A percentile compares a stretch with the other conserved stretches of the same genome.
Conservation (phyloP, 2,329 filamentous ascomycete species). For the Immersiporthe knoxdaviesiana region DNA sequence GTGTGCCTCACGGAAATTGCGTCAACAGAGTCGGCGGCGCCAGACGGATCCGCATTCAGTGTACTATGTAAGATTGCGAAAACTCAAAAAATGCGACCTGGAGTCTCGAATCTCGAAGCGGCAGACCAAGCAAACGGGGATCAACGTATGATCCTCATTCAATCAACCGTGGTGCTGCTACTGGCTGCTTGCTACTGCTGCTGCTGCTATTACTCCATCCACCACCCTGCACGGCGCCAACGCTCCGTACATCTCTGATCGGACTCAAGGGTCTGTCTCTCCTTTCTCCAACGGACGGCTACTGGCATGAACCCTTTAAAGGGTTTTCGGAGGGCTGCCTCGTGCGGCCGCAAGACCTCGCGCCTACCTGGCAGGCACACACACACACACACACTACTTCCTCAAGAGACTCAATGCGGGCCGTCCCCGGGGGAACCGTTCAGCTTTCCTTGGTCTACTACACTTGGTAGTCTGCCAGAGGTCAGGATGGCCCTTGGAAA, state of each 20-base stretch:
- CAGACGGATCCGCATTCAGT: slow-evolving; percentile 20
- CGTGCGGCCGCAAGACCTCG: slow-evolving; percentile 1
- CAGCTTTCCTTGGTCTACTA: slow-evolving; percentile 3
- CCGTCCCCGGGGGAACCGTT: slow-evolving; percentile 15
- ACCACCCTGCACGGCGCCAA: slow-evolving; percentile 1
- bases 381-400: slow-evolving; percentile 14
- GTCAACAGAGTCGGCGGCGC: slow-evolving; percentile 20
- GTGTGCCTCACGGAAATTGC: slow-evolving; percentile 28
- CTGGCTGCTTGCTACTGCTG: too few relatives aligned
- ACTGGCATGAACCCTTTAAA: slow-evolving; percentile 27
- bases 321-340: slow-evolving; percentile 14
- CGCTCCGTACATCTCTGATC: slow-evolving; percentile 9
- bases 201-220: not conserved
- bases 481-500: slow-evolving; percentile 6
- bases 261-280: not conserved
- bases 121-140: not conserved
- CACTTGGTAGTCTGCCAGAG: not conserved
- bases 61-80: slow-evolving; percentile 25
- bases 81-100: slow-evolving; percentile 14
- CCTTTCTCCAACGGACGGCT: slow-evolving; percentile 15
- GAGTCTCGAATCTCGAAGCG: slow-evolving; percentile 1
- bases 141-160: slow-evolving; percentile 2
- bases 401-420: slow-evolving; percentile 22
- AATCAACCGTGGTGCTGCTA: not conserved
- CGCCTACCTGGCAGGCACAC: not conserved